phyloP scores from a whole-genome alignment of 2,329 filamentous ascomycete genomes.

The Fonsecaea multimorphosa region DNA sequence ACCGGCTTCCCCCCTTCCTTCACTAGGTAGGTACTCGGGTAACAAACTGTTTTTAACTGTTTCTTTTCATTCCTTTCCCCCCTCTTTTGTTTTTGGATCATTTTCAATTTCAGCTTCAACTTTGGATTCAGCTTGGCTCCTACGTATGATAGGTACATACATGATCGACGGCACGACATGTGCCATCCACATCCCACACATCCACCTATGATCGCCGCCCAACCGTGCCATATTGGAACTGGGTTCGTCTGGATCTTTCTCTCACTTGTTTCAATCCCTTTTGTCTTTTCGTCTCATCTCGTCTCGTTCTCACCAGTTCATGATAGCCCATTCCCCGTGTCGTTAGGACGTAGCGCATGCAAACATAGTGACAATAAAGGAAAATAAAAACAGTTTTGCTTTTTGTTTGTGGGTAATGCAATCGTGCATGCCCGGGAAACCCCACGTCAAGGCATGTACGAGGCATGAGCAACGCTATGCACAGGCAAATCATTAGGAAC shows the following conservation, averaged over 20 bases:
- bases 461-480: conserved; percentile 2
- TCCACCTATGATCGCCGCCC: not conserved
- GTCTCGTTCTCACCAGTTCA: not conserved
- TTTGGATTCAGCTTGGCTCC: not conserved
- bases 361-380: not conserved
- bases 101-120: too few relatives aligned
- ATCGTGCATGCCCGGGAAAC: not conserved
- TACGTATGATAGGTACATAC: too few relatives aligned
- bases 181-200: not conserved
- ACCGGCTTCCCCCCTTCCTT: too few relatives aligned
- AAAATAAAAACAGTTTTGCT: conserved; percentile 3
- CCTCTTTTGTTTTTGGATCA: too few relatives aligned
- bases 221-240: not conserved
- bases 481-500: conserved; percentile 1
- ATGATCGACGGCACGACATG: not conserved
- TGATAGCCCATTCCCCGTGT: not conserved
- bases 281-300: not conserved
- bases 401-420: conserved; percentile 15
- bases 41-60: too few relatives aligned
- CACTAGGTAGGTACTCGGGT: too few relatives aligned
- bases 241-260: not conserved
- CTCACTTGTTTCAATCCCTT: not conserved
- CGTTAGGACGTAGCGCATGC: not conserved
- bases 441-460: not conserved
- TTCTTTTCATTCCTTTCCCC: too few relatives aligned